Conservation (phyloP, 2,329 filamentous ascomycete species). For the Nothomitra cinnamomea region DNA sequence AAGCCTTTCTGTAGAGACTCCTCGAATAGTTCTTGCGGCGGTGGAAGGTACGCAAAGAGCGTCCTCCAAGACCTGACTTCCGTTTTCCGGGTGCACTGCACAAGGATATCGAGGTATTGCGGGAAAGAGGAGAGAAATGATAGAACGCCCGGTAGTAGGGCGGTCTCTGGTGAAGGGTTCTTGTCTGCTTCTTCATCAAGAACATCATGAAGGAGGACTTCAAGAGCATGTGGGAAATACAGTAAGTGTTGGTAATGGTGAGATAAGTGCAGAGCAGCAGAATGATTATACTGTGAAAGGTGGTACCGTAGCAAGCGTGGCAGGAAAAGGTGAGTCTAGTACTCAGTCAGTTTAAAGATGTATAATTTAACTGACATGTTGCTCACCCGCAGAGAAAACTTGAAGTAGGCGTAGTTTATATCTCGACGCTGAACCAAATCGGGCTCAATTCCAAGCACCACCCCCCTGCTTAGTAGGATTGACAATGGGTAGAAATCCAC, state of each 20-base stretch:
- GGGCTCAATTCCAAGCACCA: conserved; percentile 78
- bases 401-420: conserved; percentile 76
- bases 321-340: conserved; percentile 81
- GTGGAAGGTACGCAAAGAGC: conserved; percentile 77
- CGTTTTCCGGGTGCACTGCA: conserved; percentile 94
- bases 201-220: conserved; percentile 82
- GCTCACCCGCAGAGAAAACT: conserved; percentile 71
- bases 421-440: conserved; percentile 89
- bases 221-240: conserved; percentile 85
- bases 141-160: conserved; percentile 33
- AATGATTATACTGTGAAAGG: conserved; percentile 56
- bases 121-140: conserved; percentile 39
- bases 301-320: conserved; percentile 73
- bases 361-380: background rate
- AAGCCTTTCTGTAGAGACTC: conserved; percentile 72
- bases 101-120: conserved; percentile 83
- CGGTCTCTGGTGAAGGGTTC: conserved; percentile 28
- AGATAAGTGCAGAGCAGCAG: conserved; percentile 64
- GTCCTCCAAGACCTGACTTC: conserved; percentile 92
- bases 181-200: conserved; percentile 87
- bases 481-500: conserved; percentile 95
- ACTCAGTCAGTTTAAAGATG: conserved; percentile 6
- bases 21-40: conserved; percentile 82
- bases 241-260: conserved; percentile 73
- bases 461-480: conserved; percentile 71